Percentiles rank a stretch among this genome's conserved stretches.
phyloP scores from a whole-genome alignment of 2,329 filamentous ascomycete genomes.

The Remersonia thermophila region DNA sequence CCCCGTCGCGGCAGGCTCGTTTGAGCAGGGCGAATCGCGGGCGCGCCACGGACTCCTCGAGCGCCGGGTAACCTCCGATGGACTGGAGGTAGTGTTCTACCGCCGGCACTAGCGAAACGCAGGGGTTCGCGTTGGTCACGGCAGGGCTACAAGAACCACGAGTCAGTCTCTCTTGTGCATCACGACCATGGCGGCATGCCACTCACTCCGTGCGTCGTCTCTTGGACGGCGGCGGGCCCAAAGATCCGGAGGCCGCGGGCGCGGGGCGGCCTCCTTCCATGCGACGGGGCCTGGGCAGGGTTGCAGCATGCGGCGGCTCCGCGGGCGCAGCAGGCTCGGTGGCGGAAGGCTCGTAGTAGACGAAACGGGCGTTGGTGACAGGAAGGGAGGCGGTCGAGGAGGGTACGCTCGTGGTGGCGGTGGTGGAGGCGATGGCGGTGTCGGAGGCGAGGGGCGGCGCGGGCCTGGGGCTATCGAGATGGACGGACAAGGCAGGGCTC shows the following conservation, averaged over 20 bases:
- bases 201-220: conserved; percentile 14
- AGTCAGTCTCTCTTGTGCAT: not conserved
- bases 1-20: conserved; percentile 42
- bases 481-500: conserved; percentile 31
- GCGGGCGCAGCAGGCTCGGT: no score
- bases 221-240: conserved; percentile 6
- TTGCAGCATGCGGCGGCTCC: no score
- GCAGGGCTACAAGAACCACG: not conserved
- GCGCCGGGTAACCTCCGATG: conserved; percentile 16
- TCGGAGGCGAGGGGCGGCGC: conserved; percentile 20
- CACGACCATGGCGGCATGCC: no score
- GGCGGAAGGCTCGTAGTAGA: no score
- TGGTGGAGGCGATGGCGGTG: conserved; percentile 7
- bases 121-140: not conserved
- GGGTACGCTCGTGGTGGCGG: not conserved
- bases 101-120: not conserved
- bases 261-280: no score
- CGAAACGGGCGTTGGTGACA: conserved; percentile 20
- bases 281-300: no score
- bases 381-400: conserved; percentile 4
- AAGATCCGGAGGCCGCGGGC: not conserved
- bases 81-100: conserved; percentile 8
- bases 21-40: conserved; percentile 41
- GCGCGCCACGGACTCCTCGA: conserved; percentile 24
- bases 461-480: conserved; percentile 24